Base-by-base conservation (phyloP, 1,284 basidiomycete genomes). In the Cryptococcus amylolentus region DNA sequence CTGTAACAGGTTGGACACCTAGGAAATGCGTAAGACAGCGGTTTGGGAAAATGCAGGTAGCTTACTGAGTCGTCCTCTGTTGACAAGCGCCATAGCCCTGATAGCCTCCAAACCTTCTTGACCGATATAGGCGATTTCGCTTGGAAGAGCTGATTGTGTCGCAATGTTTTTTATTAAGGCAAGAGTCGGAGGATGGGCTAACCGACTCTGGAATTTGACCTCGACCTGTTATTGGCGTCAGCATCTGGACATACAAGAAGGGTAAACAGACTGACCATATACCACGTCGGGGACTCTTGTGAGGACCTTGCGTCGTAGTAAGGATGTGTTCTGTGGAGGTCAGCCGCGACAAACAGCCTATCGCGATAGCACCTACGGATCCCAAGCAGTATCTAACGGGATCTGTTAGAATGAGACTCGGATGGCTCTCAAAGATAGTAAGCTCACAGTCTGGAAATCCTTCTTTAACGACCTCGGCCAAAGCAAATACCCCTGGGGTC, bases 281-380 rank as follows among this genome's bases (percentile, higher is more conserved):
- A 95, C 95, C 95, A 98, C 66, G 84, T 90, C 1, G 94, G 94
- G 9, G 83, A 79, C 1, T 83, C 81, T 66, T 84, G 67, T 52
- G 88, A 81, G 0, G 91, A 85, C 84, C 94, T 95, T 8, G 84
- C 70, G 69, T 98, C 94, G 70, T 84, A 94, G 76, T 98, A 98
- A 0, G 93, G 92, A 73, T 96, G 91, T 2, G 79, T 64, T 12
- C 85, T 86, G 40, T 23, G n/a, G 46, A 18, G 46, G 52, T 51
- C 48, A 14, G 20, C 26, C 10, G 7, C 31, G 1, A 35, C 7
- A 35, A 10, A 35, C 10, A 16, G 16, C 12, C 9, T 9, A 43
- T 13, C 9, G 20, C 39, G 14, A 8, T 38, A 37, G 20, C 10
- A 66, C 85, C 64, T 69, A 91, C 87, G 83, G 69, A 69, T 94